Percentiles rank a stretch among this genome's conserved stretches.
Conservation (phyloP, 495 filamentous ascomycete species). For the Neurospora sp. region DNA sequence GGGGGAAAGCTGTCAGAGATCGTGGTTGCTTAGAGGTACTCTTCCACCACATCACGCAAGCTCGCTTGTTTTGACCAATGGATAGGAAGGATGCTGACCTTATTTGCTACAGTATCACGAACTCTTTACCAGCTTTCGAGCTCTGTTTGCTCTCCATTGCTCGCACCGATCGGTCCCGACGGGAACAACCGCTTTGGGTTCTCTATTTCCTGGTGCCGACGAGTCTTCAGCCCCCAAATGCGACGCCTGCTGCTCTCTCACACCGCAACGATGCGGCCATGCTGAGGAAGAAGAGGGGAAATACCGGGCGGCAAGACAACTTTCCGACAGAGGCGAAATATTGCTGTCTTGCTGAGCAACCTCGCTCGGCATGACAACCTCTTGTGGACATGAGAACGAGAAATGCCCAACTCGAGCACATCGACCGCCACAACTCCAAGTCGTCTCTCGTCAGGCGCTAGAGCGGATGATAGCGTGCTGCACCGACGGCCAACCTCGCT, state of each 20-base stretch:
- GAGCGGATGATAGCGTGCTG: not conserved
- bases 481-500: not conserved
- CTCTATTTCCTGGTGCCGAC: not conserved
- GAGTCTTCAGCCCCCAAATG: not conserved
- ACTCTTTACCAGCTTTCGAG: not conserved
- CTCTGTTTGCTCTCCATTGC: not conserved
- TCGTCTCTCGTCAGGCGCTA: not conserved
- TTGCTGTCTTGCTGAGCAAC: not conserved
- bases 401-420: not conserved
- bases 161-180: not conserved
- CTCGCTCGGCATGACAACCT: not conserved
- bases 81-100: not conserved
- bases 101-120: not conserved
- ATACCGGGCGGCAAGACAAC: not conserved
- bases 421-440: not conserved
- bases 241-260: not conserved
- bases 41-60: not conserved
- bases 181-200: not conserved
- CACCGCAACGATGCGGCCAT: not conserved
- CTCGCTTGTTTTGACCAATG: not conserved
- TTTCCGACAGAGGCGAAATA: not conserved
- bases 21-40: not conserved
- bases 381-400: not conserved
- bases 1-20: not conserved
- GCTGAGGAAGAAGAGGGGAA: not conserved